Base-by-base conservation (phyloP, 2,329 filamentous ascomycete genomes). In the Trichocomaceae sp. region DNA sequence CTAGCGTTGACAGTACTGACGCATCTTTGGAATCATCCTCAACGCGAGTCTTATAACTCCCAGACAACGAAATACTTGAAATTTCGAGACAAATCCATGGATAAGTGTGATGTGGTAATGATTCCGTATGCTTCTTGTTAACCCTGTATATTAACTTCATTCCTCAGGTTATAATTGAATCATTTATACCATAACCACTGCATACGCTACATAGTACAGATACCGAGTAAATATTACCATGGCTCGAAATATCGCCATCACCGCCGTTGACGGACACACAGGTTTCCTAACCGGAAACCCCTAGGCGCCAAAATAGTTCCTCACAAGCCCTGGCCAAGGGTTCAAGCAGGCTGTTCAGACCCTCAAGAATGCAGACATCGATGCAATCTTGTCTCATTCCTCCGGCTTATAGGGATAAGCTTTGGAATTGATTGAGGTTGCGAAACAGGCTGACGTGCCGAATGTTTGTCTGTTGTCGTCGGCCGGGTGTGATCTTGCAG, bases 331-430 rank as follows among this genome's bases (percentile, higher is more conserved):
- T 0, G 76, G 76, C 22, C 66, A 70, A 23, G 63, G 72, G 56
- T 66, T 66, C 19, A 64, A 66, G 2, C 45, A 47, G 26, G 65
- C 77, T 58, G 68, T 68, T 10, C 63, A 69, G 48, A 63, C 67
- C 1, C 66, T 79, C 19, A 69, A 74, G 63, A 63, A 74, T n/a
- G 71, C 66, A 4, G 71, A 72, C 29, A 72, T 71, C 54, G 75
- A 80, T 60, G 74, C 77, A 19, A 63, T 80, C n/a, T 52, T 78
- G 76, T 61, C 64, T 80, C 6, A 69, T 80, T 20, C 77, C 78
- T 5, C 77, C 76, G 0, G 70, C 75, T 1, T 72, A 74, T 58
- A 56, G 67, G 51, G 70, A 78, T 54, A 79, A 79, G 64, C 63
- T 71, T 44, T 63, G 41, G 77, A 80, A 66, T 69, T 79, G 33